phyloP scores from a whole-genome alignment of 1,139 yeast genomes.

The Meyerozyma athensensis region DNA sequence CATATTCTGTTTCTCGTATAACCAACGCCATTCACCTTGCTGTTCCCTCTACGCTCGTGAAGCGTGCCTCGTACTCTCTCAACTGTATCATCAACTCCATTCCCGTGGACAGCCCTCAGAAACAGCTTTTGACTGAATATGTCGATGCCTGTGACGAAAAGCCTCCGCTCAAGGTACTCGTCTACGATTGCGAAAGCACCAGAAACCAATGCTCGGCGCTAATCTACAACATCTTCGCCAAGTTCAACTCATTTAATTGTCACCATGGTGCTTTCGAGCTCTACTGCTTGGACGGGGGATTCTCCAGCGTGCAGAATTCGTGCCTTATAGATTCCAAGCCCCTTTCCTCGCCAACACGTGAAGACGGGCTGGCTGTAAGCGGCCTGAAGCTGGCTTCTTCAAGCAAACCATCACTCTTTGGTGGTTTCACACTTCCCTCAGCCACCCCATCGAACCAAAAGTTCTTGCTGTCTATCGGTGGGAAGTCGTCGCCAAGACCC shows the following conservation, averaged over 20 bases:
- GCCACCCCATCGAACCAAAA: constrained; percentile 13
- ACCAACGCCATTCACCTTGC: constrained; percentile 12
- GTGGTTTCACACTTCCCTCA: constrained; percentile 14
- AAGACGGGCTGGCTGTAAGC: too few relatives aligned
- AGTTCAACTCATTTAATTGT: not conserved
- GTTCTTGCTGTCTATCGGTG: constrained; percentile 12
- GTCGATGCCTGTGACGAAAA: not conserved
- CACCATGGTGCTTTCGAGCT: not conserved
- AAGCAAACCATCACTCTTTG: not conserved
- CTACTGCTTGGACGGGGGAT: not conserved
- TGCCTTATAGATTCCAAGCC: not conserved
- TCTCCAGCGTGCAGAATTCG: not conserved
- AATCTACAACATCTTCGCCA: not conserved
- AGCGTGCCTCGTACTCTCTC: constrained; percentile 9
- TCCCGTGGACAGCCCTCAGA: not conserved
- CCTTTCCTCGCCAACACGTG: not conserved
- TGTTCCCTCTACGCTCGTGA: constrained; percentile 13
- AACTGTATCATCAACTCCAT: not conserved
- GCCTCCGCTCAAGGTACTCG: not conserved
- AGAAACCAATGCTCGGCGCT: not conserved
- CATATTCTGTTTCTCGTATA: constrained; percentile 10
- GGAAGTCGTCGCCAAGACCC: constrained; percentile 6
- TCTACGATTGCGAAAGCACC: constrained; percentile 1
- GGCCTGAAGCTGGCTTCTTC: not conserved
- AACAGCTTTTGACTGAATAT: not conserved